A percentile compares a stretch with the other conserved stretches of the same genome.
Evolutionary conservation across 345 rosid genomes (phyloP).

Genomic region (Gossypium anomalum): DNA sequence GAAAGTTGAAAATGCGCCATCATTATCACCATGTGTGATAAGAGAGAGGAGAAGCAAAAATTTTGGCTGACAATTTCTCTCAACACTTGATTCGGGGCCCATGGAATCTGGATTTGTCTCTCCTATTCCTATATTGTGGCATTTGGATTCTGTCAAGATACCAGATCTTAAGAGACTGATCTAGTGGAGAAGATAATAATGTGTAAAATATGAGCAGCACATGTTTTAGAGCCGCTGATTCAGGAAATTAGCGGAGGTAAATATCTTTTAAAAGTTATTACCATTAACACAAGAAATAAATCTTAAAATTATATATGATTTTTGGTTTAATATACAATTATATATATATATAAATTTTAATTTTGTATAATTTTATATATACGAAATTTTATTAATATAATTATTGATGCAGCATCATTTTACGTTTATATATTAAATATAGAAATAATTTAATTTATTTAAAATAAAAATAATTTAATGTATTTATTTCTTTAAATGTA

Average conservation of each 20-base stretch:
- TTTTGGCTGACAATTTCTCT: not conserved
- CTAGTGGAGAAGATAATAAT: not conserved
- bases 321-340: too few relatives aligned
- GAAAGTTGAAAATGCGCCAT: not conserved
- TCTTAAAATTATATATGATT: too few relatives aligned
- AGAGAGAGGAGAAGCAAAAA: not conserved
- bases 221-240: conserved; percentile 11
- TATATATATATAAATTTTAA: too few relatives aligned
- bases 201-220: not conserved
- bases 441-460: too few relatives aligned
- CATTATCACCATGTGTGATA: not conserved
- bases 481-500: too few relatives aligned
- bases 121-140: not conserved
- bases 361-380: too few relatives aligned
- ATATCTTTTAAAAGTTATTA: too few relatives aligned
- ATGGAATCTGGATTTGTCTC: not conserved
- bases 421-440: too few relatives aligned
- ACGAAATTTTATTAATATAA: too few relatives aligned
- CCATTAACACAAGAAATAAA: too few relatives aligned
- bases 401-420: too few relatives aligned
- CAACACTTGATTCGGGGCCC: not conserved
- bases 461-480: too few relatives aligned
- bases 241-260: not conserved
- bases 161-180: not conserved
- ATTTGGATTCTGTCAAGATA: not conserved